Evolutionary conservation across 192 early-diverging fungal species (phyloP).

Genomic region (Oehlia diaphana): DNA sequence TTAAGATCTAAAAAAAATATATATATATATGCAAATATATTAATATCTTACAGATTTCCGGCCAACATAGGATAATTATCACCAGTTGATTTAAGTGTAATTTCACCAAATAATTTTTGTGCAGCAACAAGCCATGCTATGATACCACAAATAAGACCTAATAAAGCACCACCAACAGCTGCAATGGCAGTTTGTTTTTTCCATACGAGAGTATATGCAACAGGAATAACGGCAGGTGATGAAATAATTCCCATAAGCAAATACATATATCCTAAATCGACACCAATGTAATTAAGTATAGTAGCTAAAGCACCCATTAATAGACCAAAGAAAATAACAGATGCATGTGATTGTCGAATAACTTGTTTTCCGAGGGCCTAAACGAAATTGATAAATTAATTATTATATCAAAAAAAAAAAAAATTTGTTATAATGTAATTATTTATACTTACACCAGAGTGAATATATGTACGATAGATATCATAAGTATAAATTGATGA

Average conservation of each 20-base stretch:
- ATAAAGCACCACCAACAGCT: conserved; percentile 53
- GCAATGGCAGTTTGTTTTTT: conserved; percentile 58
- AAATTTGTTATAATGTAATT: no score
- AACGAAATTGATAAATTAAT: neutral
- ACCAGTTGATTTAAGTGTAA: conserved; percentile 58
- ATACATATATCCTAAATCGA: conserved; percentile 68
- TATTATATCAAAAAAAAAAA: neutral
- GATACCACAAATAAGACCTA: conserved; percentile 55
- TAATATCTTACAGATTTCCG: conserved; percentile 59
- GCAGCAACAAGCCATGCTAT: conserved; percentile 63
- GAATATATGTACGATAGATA: conserved; percentile 70
- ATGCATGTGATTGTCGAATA: conserved; percentile 52
- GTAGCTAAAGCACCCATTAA: conserved; percentile 69
- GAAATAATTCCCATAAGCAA: conserved; percentile 67
- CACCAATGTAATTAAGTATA: conserved; percentile 61
- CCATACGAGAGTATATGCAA: conserved; percentile 68
- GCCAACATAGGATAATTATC: conserved; percentile 77
- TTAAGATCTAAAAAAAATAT: neutral
- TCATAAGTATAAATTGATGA: conserved; percentile 73
- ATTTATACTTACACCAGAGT: conserved; percentile 39
- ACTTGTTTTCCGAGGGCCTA: conserved; percentile 60
- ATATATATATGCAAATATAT: neutral
- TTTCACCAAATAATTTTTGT: conserved; percentile 49
- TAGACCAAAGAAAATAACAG: conserved; percentile 62
- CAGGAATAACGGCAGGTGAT: conserved; percentile 63